Conservation (phyloP, 2,329 filamentous ascomycete genomes). For the Aspergillus caelatus region DNA sequence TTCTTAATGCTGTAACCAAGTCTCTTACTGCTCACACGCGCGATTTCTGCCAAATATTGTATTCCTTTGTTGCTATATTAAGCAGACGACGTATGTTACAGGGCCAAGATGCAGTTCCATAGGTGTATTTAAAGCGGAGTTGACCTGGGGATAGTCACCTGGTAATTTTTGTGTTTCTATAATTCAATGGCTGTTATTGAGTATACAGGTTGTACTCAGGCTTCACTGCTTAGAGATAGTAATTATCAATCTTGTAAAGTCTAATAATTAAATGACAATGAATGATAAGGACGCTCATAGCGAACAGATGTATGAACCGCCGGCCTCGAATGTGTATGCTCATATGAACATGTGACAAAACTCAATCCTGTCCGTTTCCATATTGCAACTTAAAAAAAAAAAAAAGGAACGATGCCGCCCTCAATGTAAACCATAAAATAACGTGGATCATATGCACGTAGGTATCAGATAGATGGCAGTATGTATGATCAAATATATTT, state of each 20-base stretch:
- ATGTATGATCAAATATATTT: constrained; percentile 2
- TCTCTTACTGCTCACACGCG: too few species aligned
- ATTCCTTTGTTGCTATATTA: too few species aligned
- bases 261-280: neutral
- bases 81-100: too few species aligned
- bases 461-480: constrained; percentile 3
- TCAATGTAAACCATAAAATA: neutral
- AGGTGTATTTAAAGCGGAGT: too few species aligned
- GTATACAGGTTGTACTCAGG: neutral
- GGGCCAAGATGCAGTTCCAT: too few species aligned
- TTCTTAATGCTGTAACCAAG: constrained; percentile 1
- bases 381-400: neutral
- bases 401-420: neutral
- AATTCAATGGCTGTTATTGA: neutral
- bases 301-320: neutral
- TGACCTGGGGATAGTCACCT: too few species aligned
- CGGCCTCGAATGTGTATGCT: neutral
- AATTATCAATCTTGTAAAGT: constrained; percentile 3
- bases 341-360: neutral
- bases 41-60: too few species aligned
- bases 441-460: constrained; percentile 3
- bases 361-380: neutral
- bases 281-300: neutral
- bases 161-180: too few species aligned
- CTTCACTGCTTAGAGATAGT: neutral